Evolutionary conservation across 768 basidiomycete species (phyloP), one percentile per base, ranked within the genome.

Genomic region (Fomitopsis pulvina): DNA sequence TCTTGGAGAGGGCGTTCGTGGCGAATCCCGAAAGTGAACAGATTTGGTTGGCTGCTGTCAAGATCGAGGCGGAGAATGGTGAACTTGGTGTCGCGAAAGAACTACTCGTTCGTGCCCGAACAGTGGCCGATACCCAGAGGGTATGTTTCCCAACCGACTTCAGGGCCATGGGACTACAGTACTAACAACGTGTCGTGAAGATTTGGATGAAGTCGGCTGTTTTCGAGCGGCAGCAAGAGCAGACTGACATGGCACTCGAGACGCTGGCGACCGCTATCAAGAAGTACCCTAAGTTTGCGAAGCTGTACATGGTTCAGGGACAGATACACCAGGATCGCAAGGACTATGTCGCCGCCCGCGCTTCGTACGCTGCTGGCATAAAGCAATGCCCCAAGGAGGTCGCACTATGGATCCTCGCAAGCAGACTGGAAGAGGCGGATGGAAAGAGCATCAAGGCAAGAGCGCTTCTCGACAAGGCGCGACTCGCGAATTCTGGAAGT

Each of bases 161-260:
- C 25, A 37, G 40, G 38, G 53, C 4, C 20, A 16, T 18, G 34
- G 55, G 18, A 45, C 57, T 14, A 37, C 18, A 5, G 14, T 14
- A 16, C 34, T 37, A 18, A 37, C 5, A 37, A 37, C 41, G 45
- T 30, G 21, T 24, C 21, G 5, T 6, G 8, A 60, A 95, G 92
- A 97, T 99, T 45, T 99, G 95, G 96, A 92, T 98, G 93, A 98
- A 99, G 65, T 92, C 90, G 1, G 93, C 90, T 2, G 90, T 91
- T 1, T 93, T 99, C 58, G 93, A 97, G 61, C 79, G 94, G 9
- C 89, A 95, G 63, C 90, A 93, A 64, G 85, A 85, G 1, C 79
- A 85, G 54, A 72, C 81, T 4, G 75, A 79, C 14, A 77, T 74
- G 1, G 92, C 95, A 0, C 76, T 97, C 18, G 71, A 81, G 53